Evolutionary conservation across 768 basidiomycete species (phyloP), one percentile per base, ranked within the genome.

Genomic region (Zangia roseola): DNA sequence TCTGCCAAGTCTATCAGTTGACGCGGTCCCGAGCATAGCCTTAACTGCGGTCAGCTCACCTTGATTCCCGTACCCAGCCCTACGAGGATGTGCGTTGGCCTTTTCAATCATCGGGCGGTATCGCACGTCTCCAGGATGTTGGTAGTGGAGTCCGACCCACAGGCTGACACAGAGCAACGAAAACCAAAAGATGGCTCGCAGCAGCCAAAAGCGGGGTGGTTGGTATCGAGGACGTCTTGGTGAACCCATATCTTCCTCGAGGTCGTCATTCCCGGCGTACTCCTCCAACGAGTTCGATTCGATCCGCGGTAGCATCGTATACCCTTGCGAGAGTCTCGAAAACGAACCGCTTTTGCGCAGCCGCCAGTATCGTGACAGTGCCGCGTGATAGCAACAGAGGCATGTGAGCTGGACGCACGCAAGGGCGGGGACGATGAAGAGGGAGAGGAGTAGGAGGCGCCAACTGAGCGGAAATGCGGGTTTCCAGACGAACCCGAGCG

Each of bases 391-490:
- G 9, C 13, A 20, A 0, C 23, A 37, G 45, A 60, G 45, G 40
- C 41, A 40, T 3, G 31, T 1, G 37, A 57, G 24, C 1, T 60
- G 60, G 6, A 57, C 12, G 3, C 41, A 45, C 0, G 61, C 40
- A 7, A 63, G 35, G 5, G 21, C 6, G 8, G 61, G 60, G 6
- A 57, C 40, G 2, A 48, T 43, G 13, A 47, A 57, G 28, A 63
- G 25, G 2, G 35, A 49, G 21, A 61, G 10, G 42, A 61, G 35
- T 1, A 57, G 1, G 0, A 60, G 1, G 28, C 50, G 61, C 60
- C 60, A 61, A 26, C 49, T 63, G 5, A 31, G 16, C 1, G 60
- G 61, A 38, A 63, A 61, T 0, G 47, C 54, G 0, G 54, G 52
- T 30, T 40, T 47, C 61, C 61, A 61, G 35, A 63, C 40, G 3